Base-by-base conservation (phyloP, 202 grass and related monocot genomes). In the Carex sylvatica region DNA sequence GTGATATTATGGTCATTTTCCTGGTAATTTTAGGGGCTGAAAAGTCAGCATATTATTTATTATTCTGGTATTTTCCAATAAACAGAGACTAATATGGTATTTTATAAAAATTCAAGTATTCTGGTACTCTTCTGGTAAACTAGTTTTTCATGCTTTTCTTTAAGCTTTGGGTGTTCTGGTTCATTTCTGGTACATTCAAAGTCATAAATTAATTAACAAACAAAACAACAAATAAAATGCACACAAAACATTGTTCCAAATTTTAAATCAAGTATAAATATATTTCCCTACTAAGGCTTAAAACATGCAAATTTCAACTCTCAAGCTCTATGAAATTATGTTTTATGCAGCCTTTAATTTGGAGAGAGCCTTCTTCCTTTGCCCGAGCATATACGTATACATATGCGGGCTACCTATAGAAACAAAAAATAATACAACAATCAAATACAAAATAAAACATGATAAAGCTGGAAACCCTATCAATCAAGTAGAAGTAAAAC, bases 341-440 rank as follows among this genome's bases (percentile, higher is more conserved):
- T 61, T 86, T 44, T 74, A 95, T 6, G 83, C 82, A 8, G 89
- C 46, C 74, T 95, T 98, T 8, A 82, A 81, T 80, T 95, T 98
- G 18, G 92, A 88, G 2, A 98, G 30, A 19, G 91, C 96, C 83
- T 95, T 98, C 91, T 93, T 93, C 63, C 92, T 79, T 78, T 98
- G 96, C 2, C 87, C 85, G 8, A 95, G 92, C 95, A 95, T 95
- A 46, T 98, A 94, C 0, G 53, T 47, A 23, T 83, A 93, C 92
- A 98, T 98, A 83, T 98, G 89, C 0, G 96, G 96, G 9, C 91
- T 89, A 40, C 92, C 96, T 98, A 79, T 28, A 84, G 14, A 49
- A 76, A 63, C 52, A 24, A 0, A 3, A 55, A 83, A 69, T n/a
- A 19, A 78, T 36, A 2, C 18, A 40, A n/a, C 16, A 71, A 8